Percentiles rank a stretch among this genome's conserved stretches.
Conservation (phyloP, 1,139 yeast genomes). For the Tardiomyces blankii region DNA sequence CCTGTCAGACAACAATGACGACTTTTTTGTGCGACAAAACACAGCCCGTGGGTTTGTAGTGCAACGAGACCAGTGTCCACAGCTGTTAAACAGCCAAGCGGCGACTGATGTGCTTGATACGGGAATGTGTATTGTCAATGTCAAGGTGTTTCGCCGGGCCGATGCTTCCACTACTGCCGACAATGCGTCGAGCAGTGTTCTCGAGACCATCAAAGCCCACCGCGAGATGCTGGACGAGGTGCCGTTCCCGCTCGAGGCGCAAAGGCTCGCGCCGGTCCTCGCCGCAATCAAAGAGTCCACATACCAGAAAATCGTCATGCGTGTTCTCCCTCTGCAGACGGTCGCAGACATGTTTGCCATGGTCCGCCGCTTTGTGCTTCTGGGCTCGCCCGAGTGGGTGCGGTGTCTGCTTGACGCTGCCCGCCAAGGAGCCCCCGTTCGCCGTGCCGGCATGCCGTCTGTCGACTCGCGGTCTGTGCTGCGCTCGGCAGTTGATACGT, state of each 20-base stretch:
- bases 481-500: slow-evolving; percentile 5
- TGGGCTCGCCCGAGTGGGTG: slow-evolving; percentile 8
- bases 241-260: neutral
- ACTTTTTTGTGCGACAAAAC: slow-evolving; percentile 9
- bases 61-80: neutral
- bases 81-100: neutral
- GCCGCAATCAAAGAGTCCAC: slow-evolving; percentile 9
- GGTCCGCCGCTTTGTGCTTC: slow-evolving; percentile 11
- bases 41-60: neutral
- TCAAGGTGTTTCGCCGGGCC: neutral
- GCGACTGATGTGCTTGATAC: neutral
- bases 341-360: slow-evolving; percentile 9
- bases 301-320: slow-evolving; percentile 11
- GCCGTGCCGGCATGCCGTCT: neutral
- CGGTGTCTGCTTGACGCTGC: neutral
- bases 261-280: slow-evolving; percentile 4
- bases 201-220: neutral
- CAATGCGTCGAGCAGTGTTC: neutral
- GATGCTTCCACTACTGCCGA: neutral
- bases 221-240: neutral
- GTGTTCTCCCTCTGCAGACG: slow-evolving; percentile 8
- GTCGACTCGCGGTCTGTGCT: neutral
- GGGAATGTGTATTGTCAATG: neutral
- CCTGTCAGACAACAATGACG: slow-evolving; percentile 6
- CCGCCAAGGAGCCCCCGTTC: neutral